Evolutionary conservation across 352 stramenopile genomes (phyloP).

Genomic region (Globisporangium lucens): DNA sequence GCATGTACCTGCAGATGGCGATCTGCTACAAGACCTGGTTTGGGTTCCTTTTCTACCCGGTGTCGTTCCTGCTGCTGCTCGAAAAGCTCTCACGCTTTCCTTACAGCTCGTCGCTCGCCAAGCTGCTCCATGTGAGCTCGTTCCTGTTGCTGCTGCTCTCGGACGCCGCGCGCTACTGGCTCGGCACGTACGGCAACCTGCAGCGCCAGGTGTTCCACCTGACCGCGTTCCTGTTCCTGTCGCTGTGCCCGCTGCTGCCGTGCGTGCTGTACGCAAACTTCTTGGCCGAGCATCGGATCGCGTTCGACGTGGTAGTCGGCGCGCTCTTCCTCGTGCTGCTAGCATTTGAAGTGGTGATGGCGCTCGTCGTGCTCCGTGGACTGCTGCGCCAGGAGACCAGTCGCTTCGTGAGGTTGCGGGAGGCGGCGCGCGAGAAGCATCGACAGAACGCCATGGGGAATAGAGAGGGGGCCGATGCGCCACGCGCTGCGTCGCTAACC

Average conservation of each 20-base stretch:
- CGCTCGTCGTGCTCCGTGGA: conserved; percentile 42
- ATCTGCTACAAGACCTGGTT: conserved; percentile 61
- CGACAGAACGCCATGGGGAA: conserved; percentile 6
- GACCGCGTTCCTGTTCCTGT: conserved; percentile 66
- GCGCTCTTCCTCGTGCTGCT: conserved; percentile 36
- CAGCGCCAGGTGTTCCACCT: conserved; percentile 58
- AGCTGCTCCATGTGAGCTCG: conserved; percentile 35
- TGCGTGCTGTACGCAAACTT: conserved; percentile 53
- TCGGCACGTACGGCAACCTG: conserved; percentile 57
- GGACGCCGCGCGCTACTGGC: conserved; percentile 51
- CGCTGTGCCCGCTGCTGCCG: conserved; percentile 52
- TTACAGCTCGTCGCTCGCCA: conserved; percentile 43
- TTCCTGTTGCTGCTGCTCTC: conserved; percentile 43
- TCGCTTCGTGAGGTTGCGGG: conserved; percentile 51
- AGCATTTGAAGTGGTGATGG: conserved; percentile 31
- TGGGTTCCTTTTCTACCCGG: conserved; percentile 54
- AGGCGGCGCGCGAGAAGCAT: conserved; percentile 23
- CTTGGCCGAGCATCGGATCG: conserved; percentile 45
- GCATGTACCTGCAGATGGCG: conserved; percentile 51
- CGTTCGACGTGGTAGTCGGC: conserved; percentile 46
- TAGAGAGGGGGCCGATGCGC: not conserved
- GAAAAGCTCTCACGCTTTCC: conserved; percentile 46
- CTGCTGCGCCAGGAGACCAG: conserved; percentile 58
- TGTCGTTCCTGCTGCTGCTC: conserved; percentile 50
- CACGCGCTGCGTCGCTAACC: not conserved